A percentile compares a stretch with the other conserved stretches of the same genome.
Conservation (phyloP, 148 eudicot species). For the Spergularia marina region DNA sequence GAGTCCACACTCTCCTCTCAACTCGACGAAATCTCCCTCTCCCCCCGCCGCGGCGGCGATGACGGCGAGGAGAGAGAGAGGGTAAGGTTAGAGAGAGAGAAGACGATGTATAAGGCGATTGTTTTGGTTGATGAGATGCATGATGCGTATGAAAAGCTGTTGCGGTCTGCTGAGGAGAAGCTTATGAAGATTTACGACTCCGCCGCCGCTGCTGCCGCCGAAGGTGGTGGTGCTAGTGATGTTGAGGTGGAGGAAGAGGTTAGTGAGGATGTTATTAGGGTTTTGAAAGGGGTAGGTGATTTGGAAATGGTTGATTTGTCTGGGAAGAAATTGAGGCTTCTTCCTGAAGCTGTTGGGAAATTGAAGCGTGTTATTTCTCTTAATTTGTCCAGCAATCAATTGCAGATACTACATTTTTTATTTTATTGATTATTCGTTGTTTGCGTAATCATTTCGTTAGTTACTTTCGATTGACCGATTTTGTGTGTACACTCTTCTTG, state of each 20-base stretch:
- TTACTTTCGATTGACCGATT: background rate
- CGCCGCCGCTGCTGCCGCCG: conserved; percentile 27
- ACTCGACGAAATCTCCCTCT: conserved; percentile 44
- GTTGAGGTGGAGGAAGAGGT: conserved; percentile 35
- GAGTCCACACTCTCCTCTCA: conserved; percentile 27
- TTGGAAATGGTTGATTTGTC: conserved; percentile 48
- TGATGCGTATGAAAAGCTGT: conserved; percentile 51
- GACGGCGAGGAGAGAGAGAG: conserved; percentile 25
- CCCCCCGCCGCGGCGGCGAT: conserved; percentile 28
- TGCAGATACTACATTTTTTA: conserved; percentile 43
- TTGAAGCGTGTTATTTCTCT: conserved; percentile 40
- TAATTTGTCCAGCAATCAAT: conserved; percentile 56
- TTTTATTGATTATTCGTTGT: background rate
- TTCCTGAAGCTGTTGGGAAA: conserved; percentile 71
- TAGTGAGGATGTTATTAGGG: conserved; percentile 55
- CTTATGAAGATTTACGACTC: conserved; percentile 57
- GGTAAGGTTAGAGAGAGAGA: conserved; percentile 50
- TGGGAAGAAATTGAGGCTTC: conserved; percentile 38
- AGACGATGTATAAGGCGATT: conserved; percentile 49
- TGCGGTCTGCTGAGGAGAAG: conserved; percentile 47
- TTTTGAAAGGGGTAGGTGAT: conserved; percentile 40
- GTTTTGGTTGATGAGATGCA: conserved; percentile 66
- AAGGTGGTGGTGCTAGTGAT: conserved; percentile 17
- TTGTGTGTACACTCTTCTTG: no score
- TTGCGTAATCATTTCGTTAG: background rate